Evolutionary conservation across 2,329 filamentous ascomycete genomes (phyloP).

Genomic region (Chlorencoelia australis): DNA sequence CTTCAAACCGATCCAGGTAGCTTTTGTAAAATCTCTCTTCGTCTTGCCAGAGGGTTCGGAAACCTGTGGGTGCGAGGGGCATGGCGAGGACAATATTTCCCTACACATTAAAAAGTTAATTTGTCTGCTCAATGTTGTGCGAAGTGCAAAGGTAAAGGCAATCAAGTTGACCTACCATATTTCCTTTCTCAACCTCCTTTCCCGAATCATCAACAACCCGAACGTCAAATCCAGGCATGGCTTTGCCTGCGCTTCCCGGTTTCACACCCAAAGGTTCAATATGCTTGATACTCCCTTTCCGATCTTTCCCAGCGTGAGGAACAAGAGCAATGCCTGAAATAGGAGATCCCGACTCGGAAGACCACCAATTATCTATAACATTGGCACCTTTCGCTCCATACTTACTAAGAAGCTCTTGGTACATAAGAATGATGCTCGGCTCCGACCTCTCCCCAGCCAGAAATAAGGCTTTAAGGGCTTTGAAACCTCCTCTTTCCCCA

Average conservation of each 20-base stretch:
- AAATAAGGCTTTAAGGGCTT: slow-evolving; percentile 63
- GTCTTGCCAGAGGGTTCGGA: slow-evolving; percentile 79
- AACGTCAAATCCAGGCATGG: slow-evolving; percentile 87
- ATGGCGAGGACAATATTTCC: slow-evolving; percentile 83
- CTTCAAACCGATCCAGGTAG: slow-evolving; percentile 73
- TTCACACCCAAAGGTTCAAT: slow-evolving; percentile 51
- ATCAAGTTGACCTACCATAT: too few species aligned
- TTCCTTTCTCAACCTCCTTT: slow-evolving; percentile 55
- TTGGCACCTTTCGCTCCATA: slow-evolving; percentile 54
- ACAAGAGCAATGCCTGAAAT: slow-evolving; percentile 57
- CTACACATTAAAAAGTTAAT: too few species aligned
- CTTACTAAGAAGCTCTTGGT: slow-evolving; percentile 59
- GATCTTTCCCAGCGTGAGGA: slow-evolving; percentile 48
- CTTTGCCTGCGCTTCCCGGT: slow-evolving; percentile 80
- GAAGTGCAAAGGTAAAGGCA: too few species aligned
- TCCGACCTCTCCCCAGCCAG: slow-evolving; percentile 85
- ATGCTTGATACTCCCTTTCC: slow-evolving; percentile 29
- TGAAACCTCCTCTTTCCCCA: slow-evolving; percentile 61
- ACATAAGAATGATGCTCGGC: slow-evolving; percentile 72
- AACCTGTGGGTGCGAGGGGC: slow-evolving; percentile 76
- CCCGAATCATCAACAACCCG: slow-evolving; percentile 75
- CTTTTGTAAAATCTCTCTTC: slow-evolving; percentile 76
- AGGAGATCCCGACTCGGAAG: slow-evolving; percentile 58
- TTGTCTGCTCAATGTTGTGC: too few species aligned
- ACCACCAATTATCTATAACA: slow-evolving; percentile 68